phyloP scores from a whole-genome alignment of 2,329 filamentous ascomycete genomes.

The Exophiala viscosa region DNA sequence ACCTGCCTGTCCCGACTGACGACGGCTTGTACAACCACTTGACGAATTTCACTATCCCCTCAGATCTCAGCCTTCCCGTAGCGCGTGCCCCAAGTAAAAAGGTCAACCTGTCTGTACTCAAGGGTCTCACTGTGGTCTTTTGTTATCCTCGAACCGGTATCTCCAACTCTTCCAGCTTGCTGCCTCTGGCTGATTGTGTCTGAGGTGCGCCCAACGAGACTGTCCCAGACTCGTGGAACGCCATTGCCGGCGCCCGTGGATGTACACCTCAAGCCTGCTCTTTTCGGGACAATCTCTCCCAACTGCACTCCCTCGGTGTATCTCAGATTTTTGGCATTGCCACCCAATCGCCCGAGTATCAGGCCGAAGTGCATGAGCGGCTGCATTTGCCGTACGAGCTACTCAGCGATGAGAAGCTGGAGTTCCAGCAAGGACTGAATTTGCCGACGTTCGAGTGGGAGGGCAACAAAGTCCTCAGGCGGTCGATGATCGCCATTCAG shows the following conservation, averaged over 20 bases:
- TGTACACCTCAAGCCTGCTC: slow-evolving; percentile 46
- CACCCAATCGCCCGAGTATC: slow-evolving; percentile 40
- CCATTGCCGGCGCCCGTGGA: slow-evolving; percentile 42
- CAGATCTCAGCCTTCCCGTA: slow-evolving; percentile 32
- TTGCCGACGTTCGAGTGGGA: slow-evolving; percentile 42
- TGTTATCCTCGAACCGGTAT: slow-evolving; percentile 35
- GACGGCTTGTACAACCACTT: slow-evolving; percentile 42
- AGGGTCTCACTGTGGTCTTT: slow-evolving; percentile 41
- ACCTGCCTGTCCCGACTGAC: slow-evolving; percentile 38
- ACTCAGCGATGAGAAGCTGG: slow-evolving; percentile 39
- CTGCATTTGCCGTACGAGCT: slow-evolving; percentile 41
- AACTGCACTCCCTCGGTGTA: slow-evolving; percentile 33
- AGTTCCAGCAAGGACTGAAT: slow-evolving; percentile 33
- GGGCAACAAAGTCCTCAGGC: slow-evolving; percentile 36
- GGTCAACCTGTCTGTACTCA: slow-evolving; percentile 35
- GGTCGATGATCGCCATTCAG: slow-evolving; percentile 38
- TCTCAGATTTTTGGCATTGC: slow-evolving; percentile 39
- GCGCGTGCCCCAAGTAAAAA: slow-evolving; percentile 10
- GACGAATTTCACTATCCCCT: slow-evolving; percentile 27
- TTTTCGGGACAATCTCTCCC: slow-evolving; percentile 37
- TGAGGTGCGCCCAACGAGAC: slow-evolving; percentile 37
- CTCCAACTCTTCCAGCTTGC: not conserved
- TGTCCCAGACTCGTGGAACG: slow-evolving; percentile 41
- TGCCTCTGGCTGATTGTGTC: slow-evolving; percentile 25
- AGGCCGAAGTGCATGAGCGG: slow-evolving; percentile 37